Evolutionary conservation across 768 basidiomycete genomes (phyloP), one percentile per base, ranked within the genome.

Genomic region (Mycena rebaudengoi): DNA sequence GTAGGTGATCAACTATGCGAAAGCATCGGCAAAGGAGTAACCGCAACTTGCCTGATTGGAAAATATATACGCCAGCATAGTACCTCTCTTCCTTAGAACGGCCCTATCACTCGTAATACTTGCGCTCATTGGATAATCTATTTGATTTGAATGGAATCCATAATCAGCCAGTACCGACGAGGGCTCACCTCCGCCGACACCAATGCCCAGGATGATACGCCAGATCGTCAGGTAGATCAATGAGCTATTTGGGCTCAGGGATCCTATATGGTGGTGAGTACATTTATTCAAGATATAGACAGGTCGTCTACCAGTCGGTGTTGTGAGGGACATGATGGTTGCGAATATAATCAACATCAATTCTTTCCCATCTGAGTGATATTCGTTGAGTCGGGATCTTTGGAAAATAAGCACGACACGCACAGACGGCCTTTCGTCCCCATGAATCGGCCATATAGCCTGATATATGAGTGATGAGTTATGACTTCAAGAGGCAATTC

Each of bases 311-410:
- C 86, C 87, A 5, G 91, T 91, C 0, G 91, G 91, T 18, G 83
- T 85, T 2, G 87, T 85, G 59, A 93, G 79, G 28, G 82, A 84
- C 33, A 92, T 74, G 70, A 93, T 91, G 2, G 92, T 93, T 0
- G 89, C 91, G 51, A 92, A 64, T 70, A 94, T 92, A 67, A 92
- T 91, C 60, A 94, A 77, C 85, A 92, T 90, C 52, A 94, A 83
- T 70, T 93, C 91, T 72, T 91, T 90, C 10, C 91, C 90, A 65
- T 91, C 88, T 88, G 45, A 29, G 52, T 11, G 28, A 12, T 32
- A 21, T 8, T 68, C 41, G n/a, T n/a, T n/a, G n/a, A 70, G 51
- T 20, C 28, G 26, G 13, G 16, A n/a, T 32, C 16, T 21, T 3
- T 6, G 8, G 54, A 41, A 20, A 13, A 41, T 43, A 10, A 16